phyloP scores from a whole-genome alignment of 2,329 filamentous ascomycete species.

The Albifimbria verrucaria region DNA sequence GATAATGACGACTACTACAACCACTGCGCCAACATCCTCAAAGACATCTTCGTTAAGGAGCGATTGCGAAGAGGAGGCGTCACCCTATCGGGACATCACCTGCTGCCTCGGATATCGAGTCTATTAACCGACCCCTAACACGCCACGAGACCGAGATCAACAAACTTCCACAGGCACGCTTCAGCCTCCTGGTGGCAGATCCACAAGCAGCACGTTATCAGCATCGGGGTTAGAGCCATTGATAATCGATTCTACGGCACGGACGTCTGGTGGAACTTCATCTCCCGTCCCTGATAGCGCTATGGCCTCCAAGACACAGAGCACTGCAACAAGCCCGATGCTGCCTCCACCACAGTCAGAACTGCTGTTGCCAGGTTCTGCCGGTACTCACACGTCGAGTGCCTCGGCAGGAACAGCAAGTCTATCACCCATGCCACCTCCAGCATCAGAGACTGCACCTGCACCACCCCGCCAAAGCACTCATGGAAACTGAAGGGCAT shows the following conservation, averaged over 20 bases:
- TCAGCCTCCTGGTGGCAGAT: conserved; percentile 20
- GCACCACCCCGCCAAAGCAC: conserved; percentile 76
- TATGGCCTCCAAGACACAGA: conserved; percentile 30
- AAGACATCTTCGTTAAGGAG: conserved; percentile 83
- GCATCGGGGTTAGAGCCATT: conserved; percentile 20
- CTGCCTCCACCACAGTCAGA: conserved; percentile 30
- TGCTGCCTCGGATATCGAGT: conserved; percentile 40
- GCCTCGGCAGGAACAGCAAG: conserved; percentile 33
- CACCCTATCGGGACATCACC: conserved; percentile 51
- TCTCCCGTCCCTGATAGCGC: conserved; percentile 30
- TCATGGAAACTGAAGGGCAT: conserved; percentile 98
- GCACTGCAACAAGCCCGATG: conserved; percentile 30
- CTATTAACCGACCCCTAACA: conserved; percentile 26
- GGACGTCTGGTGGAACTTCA: conserved; percentile 21
- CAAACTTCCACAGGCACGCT: conserved; percentile 5
- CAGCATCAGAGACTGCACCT: conserved; percentile 38
- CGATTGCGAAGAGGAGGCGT: conserved; percentile 62
- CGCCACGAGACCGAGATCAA: conserved; percentile 30
- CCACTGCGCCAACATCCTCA: conserved; percentile 80
- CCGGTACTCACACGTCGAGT: conserved; percentile 17
- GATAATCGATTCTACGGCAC: conserved; percentile 18
- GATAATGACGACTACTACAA: conserved; percentile 99
- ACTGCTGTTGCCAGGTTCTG: conserved; percentile 19
- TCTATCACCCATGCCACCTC: conserved; percentile 10
- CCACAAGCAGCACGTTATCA: conserved; percentile 18